Evolutionary conservation across 1,139 yeast species (phyloP).

Genomic region (Scheffersomyces quercinus): DNA sequence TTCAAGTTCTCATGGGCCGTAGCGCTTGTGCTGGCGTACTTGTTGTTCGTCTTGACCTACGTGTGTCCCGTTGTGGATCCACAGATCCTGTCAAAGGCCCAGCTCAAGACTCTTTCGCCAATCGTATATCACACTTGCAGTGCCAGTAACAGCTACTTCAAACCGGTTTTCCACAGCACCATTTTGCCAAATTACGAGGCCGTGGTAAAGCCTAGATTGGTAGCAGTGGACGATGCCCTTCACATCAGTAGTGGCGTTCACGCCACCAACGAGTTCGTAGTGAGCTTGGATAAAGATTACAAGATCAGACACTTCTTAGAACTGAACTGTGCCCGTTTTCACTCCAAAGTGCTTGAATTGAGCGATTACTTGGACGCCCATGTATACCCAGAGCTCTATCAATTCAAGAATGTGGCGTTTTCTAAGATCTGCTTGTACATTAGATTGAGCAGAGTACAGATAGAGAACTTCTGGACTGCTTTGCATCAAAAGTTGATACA

Average conservation of each 20-base stretch:
- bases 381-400: not conserved
- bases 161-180: constrained; percentile 5
- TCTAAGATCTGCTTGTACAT: not conserved
- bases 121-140: constrained; percentile 10
- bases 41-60: constrained; percentile 7
- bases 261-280: not conserved
- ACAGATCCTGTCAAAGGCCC: constrained; percentile 1
- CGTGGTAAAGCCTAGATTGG: constrained; percentile 7
- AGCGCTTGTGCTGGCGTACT: constrained; percentile 7
- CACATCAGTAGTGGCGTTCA: not conserved
- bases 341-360: not conserved
- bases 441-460: not conserved
- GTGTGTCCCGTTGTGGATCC: constrained; percentile 11
- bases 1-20: constrained; percentile 6
- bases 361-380: not conserved
- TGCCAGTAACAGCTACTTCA: constrained; percentile 6
- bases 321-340: not conserved
- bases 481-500: not conserved
- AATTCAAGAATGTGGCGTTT: not conserved
- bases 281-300: constrained; percentile 5
- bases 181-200: constrained; percentile 4
- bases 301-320: constrained; percentile 1
- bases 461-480: not conserved
- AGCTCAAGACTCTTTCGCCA: constrained; percentile 6
- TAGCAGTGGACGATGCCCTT: constrained; percentile 3